Percentiles rank a stretch among this genome's conserved stretches.
Evolutionary conservation across 805 yeast species (phyloP).

Genomic region (Nadsonia fulvescens): DNA sequence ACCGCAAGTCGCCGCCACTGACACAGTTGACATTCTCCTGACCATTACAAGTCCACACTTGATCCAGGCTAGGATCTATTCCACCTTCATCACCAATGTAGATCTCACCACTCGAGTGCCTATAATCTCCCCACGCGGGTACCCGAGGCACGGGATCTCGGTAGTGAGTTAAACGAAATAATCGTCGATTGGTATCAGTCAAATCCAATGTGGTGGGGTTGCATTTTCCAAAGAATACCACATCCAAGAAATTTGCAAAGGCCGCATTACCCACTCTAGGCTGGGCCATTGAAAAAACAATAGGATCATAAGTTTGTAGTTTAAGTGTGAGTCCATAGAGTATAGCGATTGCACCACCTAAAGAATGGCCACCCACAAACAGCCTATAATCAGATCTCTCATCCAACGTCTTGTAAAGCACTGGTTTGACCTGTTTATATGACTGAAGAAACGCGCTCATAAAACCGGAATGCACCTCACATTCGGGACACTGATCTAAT

Average conservation of each 20-base stretch:
- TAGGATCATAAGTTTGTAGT: constrained; percentile 4
- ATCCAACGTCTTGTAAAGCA: constrained; percentile 1
- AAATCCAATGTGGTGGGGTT: constrained; percentile 3
- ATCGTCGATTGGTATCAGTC: constrained; percentile 1
- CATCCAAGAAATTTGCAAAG: constrained; percentile 5
- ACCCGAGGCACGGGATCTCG: constrained; percentile 4
- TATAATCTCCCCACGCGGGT: constrained; percentile 5
- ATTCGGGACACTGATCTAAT: constrained; percentile 1
- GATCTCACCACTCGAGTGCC: constrained; percentile 4
- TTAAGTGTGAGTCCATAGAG: constrained; percentile 5
- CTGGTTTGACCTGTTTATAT: constrained; percentile 2
- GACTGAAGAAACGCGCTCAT: constrained; percentile 3
- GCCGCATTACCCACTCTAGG: constrained; percentile 5
- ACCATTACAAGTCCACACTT: constrained; percentile 3
- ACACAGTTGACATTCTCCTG: constrained; percentile 3
- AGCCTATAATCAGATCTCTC: constrained; percentile 3
- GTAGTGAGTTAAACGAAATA: constrained; percentile 4
- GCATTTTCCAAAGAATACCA: constrained; percentile 4
- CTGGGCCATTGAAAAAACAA: constrained; percentile 4
- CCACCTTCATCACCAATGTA: constrained; percentile 1
- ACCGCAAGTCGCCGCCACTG: too few relatives aligned
- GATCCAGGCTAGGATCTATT: constrained; percentile 3
- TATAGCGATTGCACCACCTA: constrained; percentile 5
- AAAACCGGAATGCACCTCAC: constrained; percentile 4
- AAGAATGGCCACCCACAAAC: constrained; percentile 4